phyloP scores from a whole-genome alignment of 2,329 filamentous ascomycete species.

The Cytospora piceae region DNA sequence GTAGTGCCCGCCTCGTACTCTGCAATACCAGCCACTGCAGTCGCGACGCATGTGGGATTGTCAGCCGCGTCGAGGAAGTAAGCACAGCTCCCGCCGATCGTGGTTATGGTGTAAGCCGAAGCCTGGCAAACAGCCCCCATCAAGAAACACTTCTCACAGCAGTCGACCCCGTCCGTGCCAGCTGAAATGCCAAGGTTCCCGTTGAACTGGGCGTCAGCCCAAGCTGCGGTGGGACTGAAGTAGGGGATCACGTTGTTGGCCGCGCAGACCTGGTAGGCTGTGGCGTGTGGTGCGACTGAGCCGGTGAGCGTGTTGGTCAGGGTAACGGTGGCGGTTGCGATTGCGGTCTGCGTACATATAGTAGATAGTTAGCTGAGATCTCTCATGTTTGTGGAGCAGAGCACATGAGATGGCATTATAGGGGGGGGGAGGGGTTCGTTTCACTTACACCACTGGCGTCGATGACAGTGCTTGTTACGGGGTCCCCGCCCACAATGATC shows the following conservation, averaged over 20 bases:
- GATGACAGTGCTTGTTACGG: background rate
- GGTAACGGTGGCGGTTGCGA: background rate
- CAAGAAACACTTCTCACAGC: background rate
- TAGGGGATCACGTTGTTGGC: background rate
- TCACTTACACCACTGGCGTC: background rate
- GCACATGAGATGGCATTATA: background rate
- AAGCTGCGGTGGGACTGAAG: background rate
- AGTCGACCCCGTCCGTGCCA: slow-evolving; percentile 1
- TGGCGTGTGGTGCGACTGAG: background rate
- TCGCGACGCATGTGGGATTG: background rate
- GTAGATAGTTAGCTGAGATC: background rate
- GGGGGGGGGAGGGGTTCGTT: background rate
- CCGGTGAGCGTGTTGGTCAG: background rate
- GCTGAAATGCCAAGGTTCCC: background rate
- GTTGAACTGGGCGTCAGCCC: background rate
- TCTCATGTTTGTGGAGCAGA: background rate
- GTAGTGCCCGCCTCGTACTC: background rate
- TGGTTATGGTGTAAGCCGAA: background rate
- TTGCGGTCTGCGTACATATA: background rate
- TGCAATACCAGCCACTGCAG: background rate
- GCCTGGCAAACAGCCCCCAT: background rate
- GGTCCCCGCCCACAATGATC: background rate
- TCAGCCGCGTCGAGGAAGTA: background rate
- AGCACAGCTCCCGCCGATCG: background rate
- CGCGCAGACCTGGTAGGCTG: background rate